These are phyloP conservation scores for Nidularia pulvinata DNA, from an alignment of 768 basidiomycete genomes.

Conservation along the genomic window DNA sequence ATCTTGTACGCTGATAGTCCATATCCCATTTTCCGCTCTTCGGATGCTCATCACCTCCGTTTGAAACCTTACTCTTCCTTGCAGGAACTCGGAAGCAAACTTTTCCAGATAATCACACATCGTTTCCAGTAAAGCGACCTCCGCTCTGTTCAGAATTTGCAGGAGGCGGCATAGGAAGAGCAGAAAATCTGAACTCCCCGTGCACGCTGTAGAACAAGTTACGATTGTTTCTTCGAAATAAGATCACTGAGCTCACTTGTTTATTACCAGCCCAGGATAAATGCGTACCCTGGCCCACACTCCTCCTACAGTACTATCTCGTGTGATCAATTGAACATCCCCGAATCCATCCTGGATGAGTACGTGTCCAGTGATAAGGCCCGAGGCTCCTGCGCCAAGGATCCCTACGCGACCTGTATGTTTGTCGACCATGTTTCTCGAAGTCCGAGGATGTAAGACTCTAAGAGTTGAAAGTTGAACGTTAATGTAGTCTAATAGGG, in stretches of 20 bases:
- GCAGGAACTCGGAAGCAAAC: constrained; percentile 47
- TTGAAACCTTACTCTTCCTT: constrained; percentile 33
- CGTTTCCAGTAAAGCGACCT: constrained; percentile 50
- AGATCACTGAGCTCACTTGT: constrained; percentile 47
- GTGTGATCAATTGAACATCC: constrained; percentile 52
- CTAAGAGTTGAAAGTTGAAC: too few relatives aligned
- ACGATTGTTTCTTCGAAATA: background rate
- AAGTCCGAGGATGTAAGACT: too few relatives aligned
- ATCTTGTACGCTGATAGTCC: constrained; percentile 38
- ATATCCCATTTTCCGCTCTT: constrained; percentile 28
- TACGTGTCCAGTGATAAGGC: constrained; percentile 56
- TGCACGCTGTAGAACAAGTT: constrained; percentile 42
- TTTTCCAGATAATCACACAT: constrained; percentile 58
- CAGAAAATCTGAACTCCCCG: constrained; percentile 62
- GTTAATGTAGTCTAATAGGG: too few relatives aligned
- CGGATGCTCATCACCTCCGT: constrained; percentile 48
- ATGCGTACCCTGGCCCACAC: constrained; percentile 57
- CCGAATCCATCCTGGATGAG: constrained; percentile 58
- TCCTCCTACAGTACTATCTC: constrained; percentile 55
- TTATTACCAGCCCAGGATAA: constrained; percentile 55
- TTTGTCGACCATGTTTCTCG: too few relatives aligned
- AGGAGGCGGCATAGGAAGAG: constrained; percentile 50
- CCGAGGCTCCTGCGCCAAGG: constrained; percentile 60
- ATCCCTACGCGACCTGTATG: constrained; percentile 32
- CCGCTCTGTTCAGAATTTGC: constrained; percentile 26